Evolutionary conservation across 1,284 basidiomycete genomes (phyloP).

Genomic region (Trichosporon ovoides): DNA sequence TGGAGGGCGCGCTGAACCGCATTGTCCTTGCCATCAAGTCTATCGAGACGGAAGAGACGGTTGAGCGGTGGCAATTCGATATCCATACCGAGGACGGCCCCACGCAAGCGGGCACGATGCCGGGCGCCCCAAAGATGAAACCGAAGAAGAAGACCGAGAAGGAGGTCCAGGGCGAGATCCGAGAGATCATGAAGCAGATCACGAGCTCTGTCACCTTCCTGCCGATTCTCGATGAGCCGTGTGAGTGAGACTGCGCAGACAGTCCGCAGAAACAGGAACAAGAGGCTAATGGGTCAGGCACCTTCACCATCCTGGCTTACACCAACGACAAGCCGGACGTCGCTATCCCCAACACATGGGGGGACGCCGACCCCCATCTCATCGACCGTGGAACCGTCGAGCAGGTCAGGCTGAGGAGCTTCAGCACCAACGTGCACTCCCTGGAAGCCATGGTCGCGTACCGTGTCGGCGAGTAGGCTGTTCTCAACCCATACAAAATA

Average conservation of each 20-base stretch:
- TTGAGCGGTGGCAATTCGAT: constrained; percentile 98
- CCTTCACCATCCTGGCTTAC: constrained; percentile 90
- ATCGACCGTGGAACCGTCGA: constrained; percentile 95
- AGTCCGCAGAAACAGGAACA: too few relatives aligned
- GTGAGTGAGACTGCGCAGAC: too few relatives aligned
- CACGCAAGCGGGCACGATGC: constrained; percentile 9
- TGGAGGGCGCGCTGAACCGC: constrained; percentile 81
- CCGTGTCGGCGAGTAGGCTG: constrained; percentile 42
- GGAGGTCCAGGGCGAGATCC: constrained; percentile 94
- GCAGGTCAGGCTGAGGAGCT: constrained; percentile 84
- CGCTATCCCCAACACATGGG: constrained; percentile 67
- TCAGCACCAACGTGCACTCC: constrained; percentile 83
- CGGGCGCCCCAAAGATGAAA: constrained; percentile 20
- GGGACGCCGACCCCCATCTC: constrained; percentile 87
- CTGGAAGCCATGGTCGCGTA: constrained; percentile 60
- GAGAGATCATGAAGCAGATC: constrained; percentile 97
- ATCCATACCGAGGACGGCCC: constrained; percentile 62
- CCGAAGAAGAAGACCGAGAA: constrained; percentile 58
- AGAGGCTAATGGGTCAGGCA: constrained; percentile 40
- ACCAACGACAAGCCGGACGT: constrained; percentile 70
- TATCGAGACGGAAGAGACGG: constrained; percentile 81
- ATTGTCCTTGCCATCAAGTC: constrained; percentile 94
- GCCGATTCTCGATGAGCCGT: constrained; percentile 89
- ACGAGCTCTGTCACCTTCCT: constrained; percentile 93
- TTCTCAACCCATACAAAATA: neutral